Conservation (phyloP, 306 rosid species). For the Quercus variabilis region DNA sequence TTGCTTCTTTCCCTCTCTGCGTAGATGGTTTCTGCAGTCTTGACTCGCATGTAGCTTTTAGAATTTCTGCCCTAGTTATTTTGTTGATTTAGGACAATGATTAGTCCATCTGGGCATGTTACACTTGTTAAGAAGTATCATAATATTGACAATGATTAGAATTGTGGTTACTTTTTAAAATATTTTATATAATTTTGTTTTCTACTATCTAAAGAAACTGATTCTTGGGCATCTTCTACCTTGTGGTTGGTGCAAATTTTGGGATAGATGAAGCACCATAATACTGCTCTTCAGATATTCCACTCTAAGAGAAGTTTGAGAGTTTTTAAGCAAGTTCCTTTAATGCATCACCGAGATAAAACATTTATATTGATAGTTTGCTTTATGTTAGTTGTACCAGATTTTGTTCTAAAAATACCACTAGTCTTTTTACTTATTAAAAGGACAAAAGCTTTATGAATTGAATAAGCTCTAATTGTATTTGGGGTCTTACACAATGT, state of each 20-base stretch:
- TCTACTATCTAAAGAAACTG: not conserved
- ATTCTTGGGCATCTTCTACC: not conserved
- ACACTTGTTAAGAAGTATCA: not conserved
- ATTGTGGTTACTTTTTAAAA: not conserved
- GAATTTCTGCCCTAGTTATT: not conserved
- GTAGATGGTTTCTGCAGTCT: not conserved
- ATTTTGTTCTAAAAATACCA: not conserved
- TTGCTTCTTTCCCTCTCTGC: not conserved
- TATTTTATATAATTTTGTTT: not conserved
- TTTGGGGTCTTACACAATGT: too few relatives aligned
- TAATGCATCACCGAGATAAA: not conserved
- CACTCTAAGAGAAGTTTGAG: not conserved
- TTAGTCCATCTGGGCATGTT: not conserved
- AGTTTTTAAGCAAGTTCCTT: not conserved
- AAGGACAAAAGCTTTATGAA: not conserved
- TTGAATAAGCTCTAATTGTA: too few relatives aligned
- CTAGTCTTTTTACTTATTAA: not conserved
- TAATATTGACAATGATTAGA: not conserved
- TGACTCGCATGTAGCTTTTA: not conserved
- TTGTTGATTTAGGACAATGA: not conserved
- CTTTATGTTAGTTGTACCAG: not conserved
- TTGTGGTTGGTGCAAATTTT: not conserved
- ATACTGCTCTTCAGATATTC: not conserved
- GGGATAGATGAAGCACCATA: not conserved
- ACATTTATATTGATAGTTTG: not conserved